Conservation (phyloP, 2,329 filamentous ascomycete species). For the Colletotrichum caudatum region DNA sequence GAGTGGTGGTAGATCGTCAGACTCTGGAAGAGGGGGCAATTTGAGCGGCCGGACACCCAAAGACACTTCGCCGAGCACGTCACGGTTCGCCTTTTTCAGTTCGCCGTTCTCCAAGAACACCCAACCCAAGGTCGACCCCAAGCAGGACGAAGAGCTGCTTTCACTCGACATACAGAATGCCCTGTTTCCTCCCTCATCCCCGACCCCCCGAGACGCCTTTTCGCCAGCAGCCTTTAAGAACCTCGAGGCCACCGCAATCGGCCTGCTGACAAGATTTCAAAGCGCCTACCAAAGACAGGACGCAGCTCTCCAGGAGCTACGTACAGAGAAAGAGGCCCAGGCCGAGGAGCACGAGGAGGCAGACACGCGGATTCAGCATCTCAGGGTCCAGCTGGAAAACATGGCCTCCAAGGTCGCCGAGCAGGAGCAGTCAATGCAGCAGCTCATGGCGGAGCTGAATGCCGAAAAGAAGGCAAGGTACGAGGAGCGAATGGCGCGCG, state of each 20-base stretch:
- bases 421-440: constrained; percentile 64
- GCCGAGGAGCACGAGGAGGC: constrained; percentile 69
- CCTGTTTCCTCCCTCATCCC: constrained; percentile 61
- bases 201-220: constrained; percentile 62
- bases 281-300: constrained; percentile 68
- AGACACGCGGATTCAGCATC: constrained; percentile 61
- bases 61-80: constrained; percentile 49
- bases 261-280: constrained; percentile 68
- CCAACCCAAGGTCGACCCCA: constrained; percentile 43
- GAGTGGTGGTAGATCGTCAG: constrained; percentile 44
- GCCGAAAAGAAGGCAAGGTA: constrained; percentile 62
- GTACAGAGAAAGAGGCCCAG: constrained; percentile 65
- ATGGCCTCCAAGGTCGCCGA: constrained; percentile 67
- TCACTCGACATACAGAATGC: constrained; percentile 66
- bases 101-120: constrained; percentile 57
- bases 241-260: constrained; percentile 68
- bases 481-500: constrained; percentile 53
- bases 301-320: constrained; percentile 62
- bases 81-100: constrained; percentile 61
- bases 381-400: constrained; percentile 71
- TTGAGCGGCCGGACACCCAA: constrained; percentile 54
- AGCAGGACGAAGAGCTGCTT: constrained; percentile 64
- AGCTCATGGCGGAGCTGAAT: constrained; percentile 63
- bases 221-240: constrained; percentile 72
- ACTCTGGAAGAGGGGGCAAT: constrained; percentile 47